Evolutionary conservation across 2,329 filamentous ascomycete species (phyloP).

Genomic region (Epichloe festucae): DNA sequence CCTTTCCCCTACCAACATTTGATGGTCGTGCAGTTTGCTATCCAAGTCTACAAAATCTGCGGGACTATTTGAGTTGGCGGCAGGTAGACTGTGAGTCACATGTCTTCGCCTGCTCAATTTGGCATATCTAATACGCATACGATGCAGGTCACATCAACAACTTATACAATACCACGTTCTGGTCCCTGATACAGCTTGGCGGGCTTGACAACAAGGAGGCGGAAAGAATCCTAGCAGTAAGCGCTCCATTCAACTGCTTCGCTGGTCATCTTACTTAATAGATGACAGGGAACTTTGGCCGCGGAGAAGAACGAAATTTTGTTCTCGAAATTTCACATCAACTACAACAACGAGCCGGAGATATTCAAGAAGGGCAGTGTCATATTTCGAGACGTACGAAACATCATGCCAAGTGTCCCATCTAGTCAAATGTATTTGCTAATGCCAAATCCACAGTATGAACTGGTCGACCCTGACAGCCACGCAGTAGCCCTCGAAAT

Average conservation of each 20-base stretch:
- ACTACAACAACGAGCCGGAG: constrained; percentile 93
- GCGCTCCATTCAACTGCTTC: neutral
- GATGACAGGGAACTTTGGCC: constrained; percentile 59
- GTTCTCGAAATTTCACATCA: constrained; percentile 78
- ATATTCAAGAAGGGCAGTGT: constrained; percentile 92
- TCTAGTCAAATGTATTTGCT: neutral
- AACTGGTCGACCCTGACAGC: constrained; percentile 48
- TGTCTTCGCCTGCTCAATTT: neutral
- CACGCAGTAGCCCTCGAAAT: constrained; percentile 33
- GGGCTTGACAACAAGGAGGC: constrained; percentile 66
- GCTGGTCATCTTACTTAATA: constrained; percentile 9
- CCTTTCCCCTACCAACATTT: constrained; percentile 71
- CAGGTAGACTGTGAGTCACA: constrained; percentile 73
- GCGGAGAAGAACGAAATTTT: constrained; percentile 93
- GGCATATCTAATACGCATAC: constrained; percentile 12
- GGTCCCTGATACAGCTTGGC: constrained; percentile 70
- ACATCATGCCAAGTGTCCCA: neutral
- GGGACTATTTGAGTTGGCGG: constrained; percentile 94
- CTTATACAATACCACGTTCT: constrained; percentile 95
- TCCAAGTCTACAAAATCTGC: constrained; percentile 65
- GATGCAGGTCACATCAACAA: constrained; percentile 88
- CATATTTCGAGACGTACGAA: constrained; percentile 62
- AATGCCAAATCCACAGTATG: constrained; percentile 43
- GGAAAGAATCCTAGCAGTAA: constrained; percentile 63
- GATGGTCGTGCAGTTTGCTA: constrained; percentile 88